Percentiles rank a stretch among this genome's conserved stretches.
phyloP scores from a whole-genome alignment of 2,329 filamentous ascomycete species.

The Phialophora expanda region DNA sequence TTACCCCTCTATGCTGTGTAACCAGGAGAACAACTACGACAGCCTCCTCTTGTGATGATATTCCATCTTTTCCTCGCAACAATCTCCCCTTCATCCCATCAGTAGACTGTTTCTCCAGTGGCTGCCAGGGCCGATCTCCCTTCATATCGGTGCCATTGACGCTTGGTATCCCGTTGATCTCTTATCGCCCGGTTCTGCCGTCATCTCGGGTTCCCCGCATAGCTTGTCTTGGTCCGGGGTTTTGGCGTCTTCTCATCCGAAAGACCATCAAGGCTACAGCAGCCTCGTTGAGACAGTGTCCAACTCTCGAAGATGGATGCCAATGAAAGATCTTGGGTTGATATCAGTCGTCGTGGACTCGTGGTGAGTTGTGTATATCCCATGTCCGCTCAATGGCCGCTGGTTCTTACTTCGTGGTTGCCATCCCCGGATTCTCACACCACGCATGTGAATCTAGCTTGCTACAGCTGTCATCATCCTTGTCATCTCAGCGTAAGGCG shows the following conservation, averaged over 20 bases:
- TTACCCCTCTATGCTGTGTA: conserved; percentile 5
- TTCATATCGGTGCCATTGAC: not conserved
- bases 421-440: not conserved
- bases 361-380: not conserved
- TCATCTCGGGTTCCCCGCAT: not conserved
- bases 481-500: conserved; percentile 26
- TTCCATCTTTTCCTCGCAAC: not conserved
- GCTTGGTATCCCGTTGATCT: not conserved
- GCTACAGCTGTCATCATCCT: not conserved
- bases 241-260: too few relatives aligned
- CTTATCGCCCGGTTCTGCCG: not conserved
- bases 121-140: not conserved
- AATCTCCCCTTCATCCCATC: not conserved
- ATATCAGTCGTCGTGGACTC: not conserved
- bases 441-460: not conserved
- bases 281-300: too few relatives aligned
- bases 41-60: not conserved
- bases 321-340: not conserved
- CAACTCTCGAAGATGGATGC: not conserved
- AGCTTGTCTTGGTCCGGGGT: too few relatives aligned
- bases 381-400: not conserved
- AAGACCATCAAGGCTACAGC: too few relatives aligned
- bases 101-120: not conserved
- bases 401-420: not conserved
- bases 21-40: not conserved